Conservation (phyloP, 768 basidiomycete species). For the Leucocoprinus birnbaumii region DNA sequence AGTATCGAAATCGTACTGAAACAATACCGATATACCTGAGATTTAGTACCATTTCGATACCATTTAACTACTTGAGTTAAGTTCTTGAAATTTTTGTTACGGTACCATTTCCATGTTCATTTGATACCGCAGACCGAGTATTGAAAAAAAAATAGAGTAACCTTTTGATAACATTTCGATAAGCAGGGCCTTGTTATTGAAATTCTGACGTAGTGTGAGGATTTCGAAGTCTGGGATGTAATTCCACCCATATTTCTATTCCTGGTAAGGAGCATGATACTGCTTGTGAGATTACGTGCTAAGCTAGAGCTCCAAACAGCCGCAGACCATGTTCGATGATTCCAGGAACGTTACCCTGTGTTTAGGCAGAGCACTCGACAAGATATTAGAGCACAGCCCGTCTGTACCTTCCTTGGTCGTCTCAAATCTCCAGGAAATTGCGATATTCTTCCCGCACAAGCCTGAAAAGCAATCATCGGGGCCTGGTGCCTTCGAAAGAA, state of each 20-base stretch:
- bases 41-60: too few species aligned
- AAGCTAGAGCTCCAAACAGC: neutral
- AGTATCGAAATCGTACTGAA: too few species aligned
- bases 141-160: too few species aligned
- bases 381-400: slow-evolving; percentile 8
- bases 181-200: too few species aligned
- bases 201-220: too few species aligned
- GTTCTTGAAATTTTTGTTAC: too few species aligned
- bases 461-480: neutral
- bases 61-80: too few species aligned
- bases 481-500: slow-evolving; percentile 11
- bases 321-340: slow-evolving; percentile 9
- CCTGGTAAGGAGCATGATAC: slow-evolving; percentile 6
- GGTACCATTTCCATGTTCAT: too few species aligned
- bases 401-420: slow-evolving; percentile 8
- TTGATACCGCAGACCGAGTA: too few species aligned
- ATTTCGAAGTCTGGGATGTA: neutral
- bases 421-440: slow-evolving; percentile 13
- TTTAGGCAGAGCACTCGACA: slow-evolving; percentile 7
- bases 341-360: neutral
- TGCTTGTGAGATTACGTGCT: neutral
- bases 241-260: slow-evolving; percentile 12
- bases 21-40: too few species aligned
- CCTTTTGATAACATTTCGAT: too few species aligned
- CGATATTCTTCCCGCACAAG: slow-evolving; percentile 8